Base-by-base conservation (phyloP, 164 flowering plant species). In the Buxus sempervirens region DNA sequence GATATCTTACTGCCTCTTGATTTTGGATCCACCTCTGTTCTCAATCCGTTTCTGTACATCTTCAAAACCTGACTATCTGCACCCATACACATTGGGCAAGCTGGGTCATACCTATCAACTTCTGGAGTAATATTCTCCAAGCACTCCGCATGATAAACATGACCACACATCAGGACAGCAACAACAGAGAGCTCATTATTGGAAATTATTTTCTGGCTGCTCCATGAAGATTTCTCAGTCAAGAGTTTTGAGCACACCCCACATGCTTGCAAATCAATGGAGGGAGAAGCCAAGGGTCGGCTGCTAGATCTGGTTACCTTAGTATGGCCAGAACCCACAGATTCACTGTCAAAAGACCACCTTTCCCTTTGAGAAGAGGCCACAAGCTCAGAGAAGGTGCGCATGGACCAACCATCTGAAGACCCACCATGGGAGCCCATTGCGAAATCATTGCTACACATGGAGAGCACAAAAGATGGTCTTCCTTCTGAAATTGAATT, bases 301-400 rank as follows among this genome's bases (percentile, higher is more conserved):
- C 88, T 85, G 77, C 84, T 83, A 24, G 86, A 79, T 78, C 88
- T 82, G 49, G 79, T 80, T 54, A 86, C 64, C 76, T 84, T 85
- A 48, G 84, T 80, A 45, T 65, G 81, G 25, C 76, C 70, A 54
- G 80, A 78, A 53, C 82, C 74, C 9, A 83, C 70, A 28, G 72
- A 70, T 56, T 95, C 98, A 62, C 97, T 90, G 68, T 88, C 94
- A 72, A 92, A 90, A 68, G 98, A 95, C 96, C 97, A 87, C 60
- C 93, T 84, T 60, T 85, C 94, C 71, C 85, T 83, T 55, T 83
- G 92, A 51, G 93, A 88, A 58, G 87, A 79, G 9, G 91, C 88
- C 73, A 90, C 84, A 36, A 88, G 90, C 79, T 94, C 98, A 26
- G 95, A 80, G 64, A 91, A 91, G 20, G 85, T 81, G 60, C 85